These are phyloP conservation scores for Neonectria ditissima DNA, from an alignment of 2,329 filamentous ascomycete species.

Conservation along the genomic window DNA sequence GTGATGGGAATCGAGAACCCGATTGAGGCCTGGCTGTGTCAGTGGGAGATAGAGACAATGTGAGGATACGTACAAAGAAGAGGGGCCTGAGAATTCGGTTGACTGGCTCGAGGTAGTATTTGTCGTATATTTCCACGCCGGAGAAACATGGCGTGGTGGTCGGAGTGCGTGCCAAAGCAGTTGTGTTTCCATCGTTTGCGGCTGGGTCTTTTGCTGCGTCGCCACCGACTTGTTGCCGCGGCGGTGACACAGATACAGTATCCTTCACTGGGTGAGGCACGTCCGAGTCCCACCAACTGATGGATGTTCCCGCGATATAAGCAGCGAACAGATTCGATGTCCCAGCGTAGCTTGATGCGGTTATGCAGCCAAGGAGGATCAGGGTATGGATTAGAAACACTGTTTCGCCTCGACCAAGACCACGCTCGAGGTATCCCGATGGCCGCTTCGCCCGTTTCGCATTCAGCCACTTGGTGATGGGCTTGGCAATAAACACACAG, in stretches of 20 bases:
- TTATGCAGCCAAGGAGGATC: slow-evolving; percentile 62
- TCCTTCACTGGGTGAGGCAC: slow-evolving; percentile 32
- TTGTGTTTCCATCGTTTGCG: background rate
- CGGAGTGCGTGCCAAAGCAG: background rate
- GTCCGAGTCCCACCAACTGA: slow-evolving; percentile 68
- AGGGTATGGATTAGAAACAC: slow-evolving; percentile 60
- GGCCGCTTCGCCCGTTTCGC: slow-evolving; percentile 36
- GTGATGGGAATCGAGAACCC: slow-evolving; percentile 84
- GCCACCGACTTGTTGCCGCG: background rate
- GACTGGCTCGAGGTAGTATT: slow-evolving; percentile 49
- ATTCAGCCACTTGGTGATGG: slow-evolving; percentile 53
- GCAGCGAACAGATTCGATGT: slow-evolving; percentile 73
- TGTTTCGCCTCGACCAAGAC: slow-evolving; percentile 43
- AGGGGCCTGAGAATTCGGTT: slow-evolving; percentile 70
- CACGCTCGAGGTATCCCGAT: slow-evolving; percentile 14
- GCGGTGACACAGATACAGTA: background rate
- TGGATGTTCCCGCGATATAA: slow-evolving; percentile 68
- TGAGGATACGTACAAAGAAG: slow-evolving; percentile 71
- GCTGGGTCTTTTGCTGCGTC: background rate
- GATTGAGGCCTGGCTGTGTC: slow-evolving; percentile 63
- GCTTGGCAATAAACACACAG: slow-evolving; percentile 59
- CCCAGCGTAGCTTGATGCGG: slow-evolving; percentile 68
- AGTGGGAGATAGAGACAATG: background rate
- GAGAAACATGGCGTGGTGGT: background rate
- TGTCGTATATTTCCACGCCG: slow-evolving; percentile 27